Evolutionary conservation across 108 stramenopile species (phyloP).

Genomic region (Skeletonema menzelii): DNA sequence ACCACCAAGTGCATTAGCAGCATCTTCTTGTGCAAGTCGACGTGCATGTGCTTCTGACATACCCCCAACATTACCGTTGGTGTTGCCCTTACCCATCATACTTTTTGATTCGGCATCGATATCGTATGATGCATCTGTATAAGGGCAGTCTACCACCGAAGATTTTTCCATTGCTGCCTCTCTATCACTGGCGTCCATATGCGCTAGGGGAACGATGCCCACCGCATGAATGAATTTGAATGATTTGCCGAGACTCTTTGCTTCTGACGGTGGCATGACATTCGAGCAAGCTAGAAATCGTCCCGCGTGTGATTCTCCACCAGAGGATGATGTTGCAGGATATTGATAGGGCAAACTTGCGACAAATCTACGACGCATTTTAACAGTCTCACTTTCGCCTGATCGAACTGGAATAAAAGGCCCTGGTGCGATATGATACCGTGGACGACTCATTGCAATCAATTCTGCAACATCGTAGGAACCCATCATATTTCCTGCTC

Average conservation of each 20-base stretch:
- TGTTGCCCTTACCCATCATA: neutral
- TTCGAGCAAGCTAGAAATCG: constrained; percentile 72
- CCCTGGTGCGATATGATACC: constrained; percentile 74
- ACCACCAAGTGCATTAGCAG: constrained; percentile 22
- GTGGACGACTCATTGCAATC: constrained; percentile 60
- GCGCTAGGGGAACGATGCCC: constrained; percentile 67
- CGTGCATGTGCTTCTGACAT: constrained; percentile 65
- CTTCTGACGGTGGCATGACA: constrained; percentile 42
- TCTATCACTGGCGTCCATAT: constrained; percentile 40
- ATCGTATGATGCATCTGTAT: constrained; percentile 51
- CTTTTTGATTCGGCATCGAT: constrained; percentile 7
- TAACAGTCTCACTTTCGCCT: neutral
- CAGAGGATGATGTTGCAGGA: constrained; percentile 33
- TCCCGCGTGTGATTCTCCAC: constrained; percentile 50
- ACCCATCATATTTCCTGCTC: constrained; percentile 13
- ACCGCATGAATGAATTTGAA: constrained; percentile 87
- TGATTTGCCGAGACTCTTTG: constrained; percentile 50
- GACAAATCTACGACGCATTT: constrained; percentile 37
- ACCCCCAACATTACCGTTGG: constrained; percentile 21
- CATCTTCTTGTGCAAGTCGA: constrained; percentile 53
- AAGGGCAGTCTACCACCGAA: constrained; percentile 62
- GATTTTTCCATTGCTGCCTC: constrained; percentile 32
- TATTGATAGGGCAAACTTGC: constrained; percentile 57
- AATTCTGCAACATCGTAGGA: constrained; percentile 81
- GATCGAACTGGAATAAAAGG: constrained; percentile 7